These are phyloP conservation scores for Penicillium sp. DNA, from an alignment of 2,329 filamentous ascomycete species.

Conservation along the genomic window DNA sequence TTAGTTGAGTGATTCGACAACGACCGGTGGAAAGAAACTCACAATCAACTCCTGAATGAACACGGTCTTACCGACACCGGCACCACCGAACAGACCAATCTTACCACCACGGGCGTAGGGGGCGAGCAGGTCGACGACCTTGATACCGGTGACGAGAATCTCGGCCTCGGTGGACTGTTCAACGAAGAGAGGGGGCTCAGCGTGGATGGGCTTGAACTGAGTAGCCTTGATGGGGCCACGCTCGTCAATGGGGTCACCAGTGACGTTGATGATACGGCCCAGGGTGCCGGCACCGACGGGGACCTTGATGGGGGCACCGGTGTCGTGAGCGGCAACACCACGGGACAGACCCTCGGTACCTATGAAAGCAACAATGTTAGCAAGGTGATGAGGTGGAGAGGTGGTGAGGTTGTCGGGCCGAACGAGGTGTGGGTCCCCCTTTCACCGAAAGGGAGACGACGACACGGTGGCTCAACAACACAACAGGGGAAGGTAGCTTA, in stretches of 20 bases:
- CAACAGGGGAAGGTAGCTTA: slow-evolving; percentile 50
- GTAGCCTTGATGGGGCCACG: slow-evolving; percentile 94
- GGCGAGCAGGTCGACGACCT: slow-evolving; percentile 98
- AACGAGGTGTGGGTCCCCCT: slow-evolving; percentile 18
- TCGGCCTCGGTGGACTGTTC: slow-evolving; percentile 97
- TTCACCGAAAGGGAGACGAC: slow-evolving; percentile 17
- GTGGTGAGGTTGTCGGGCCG: slow-evolving; percentile 11
- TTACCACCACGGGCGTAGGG: slow-evolving; percentile 99
- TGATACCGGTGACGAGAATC: slow-evolving; percentile 98
- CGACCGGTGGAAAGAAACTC: slow-evolving; percentile 33
- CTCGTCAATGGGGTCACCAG: slow-evolving; percentile 99
- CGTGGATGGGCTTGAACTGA: slow-evolving; percentile 87
- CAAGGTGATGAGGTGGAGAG: slow-evolving; percentile 1
- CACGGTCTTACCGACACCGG: slow-evolving; percentile 99
- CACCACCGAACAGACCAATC: slow-evolving; percentile 99
- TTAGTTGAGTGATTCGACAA: not conserved
- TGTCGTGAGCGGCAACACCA: slow-evolving; percentile 81
- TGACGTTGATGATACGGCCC: slow-evolving; percentile 99
- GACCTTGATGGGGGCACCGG: slow-evolving; percentile 91
- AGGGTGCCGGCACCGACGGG: slow-evolving; percentile 91
- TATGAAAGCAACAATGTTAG: slow-evolving; percentile 38
- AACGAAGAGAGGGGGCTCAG: slow-evolving; percentile 85
- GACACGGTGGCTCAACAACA: slow-evolving; percentile 22
- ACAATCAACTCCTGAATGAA: slow-evolving; percentile 99
- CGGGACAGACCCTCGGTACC: slow-evolving; percentile 99